These are phyloP conservation scores for Pseudonitzschia multistriata DNA, from an alignment of 108 stramenopile species.

Conservation along the genomic window DNA sequence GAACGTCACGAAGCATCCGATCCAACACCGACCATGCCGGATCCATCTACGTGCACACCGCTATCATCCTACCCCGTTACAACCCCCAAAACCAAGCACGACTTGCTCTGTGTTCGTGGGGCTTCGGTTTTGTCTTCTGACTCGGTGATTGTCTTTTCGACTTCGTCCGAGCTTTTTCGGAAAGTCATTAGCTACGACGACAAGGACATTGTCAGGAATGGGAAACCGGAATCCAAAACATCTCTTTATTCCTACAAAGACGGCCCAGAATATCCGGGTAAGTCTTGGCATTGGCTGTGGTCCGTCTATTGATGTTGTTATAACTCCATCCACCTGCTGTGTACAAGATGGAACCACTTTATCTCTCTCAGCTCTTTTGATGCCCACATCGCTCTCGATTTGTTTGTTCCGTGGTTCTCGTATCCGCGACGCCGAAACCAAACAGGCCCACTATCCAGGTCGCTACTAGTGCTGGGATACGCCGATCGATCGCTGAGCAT, in stretches of 20 bases:
- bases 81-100: constrained; percentile 33
- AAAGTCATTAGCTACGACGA: constrained; percentile 14
- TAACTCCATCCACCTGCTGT: too few species aligned
- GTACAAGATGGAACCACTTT: not conserved
- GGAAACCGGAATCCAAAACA: not conserved
- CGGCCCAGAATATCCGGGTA: constrained; percentile 51
- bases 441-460: constrained; percentile 47
- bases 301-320: too few species aligned
- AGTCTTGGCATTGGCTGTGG: too few species aligned
- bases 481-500: constrained; percentile 32
- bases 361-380: not conserved
- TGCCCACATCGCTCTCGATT: not conserved
- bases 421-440: too few species aligned
- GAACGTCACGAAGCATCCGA: too few species aligned
- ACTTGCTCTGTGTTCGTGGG: constrained; percentile 17
- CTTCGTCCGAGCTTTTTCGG: constrained; percentile 27
- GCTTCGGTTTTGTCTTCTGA: not conserved
- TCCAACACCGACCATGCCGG: not conserved
- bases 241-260: constrained; percentile 68
- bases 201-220: not conserved
- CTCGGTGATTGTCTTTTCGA: constrained; percentile 17
- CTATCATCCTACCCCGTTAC: constrained; percentile 30
- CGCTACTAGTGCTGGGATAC: constrained; percentile 40
- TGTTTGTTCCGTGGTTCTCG: not conserved
- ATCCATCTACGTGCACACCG: not conserved